Evolutionary conservation across 257 asterid genomes (phyloP).

Genomic region (Primulina tabacum): DNA sequence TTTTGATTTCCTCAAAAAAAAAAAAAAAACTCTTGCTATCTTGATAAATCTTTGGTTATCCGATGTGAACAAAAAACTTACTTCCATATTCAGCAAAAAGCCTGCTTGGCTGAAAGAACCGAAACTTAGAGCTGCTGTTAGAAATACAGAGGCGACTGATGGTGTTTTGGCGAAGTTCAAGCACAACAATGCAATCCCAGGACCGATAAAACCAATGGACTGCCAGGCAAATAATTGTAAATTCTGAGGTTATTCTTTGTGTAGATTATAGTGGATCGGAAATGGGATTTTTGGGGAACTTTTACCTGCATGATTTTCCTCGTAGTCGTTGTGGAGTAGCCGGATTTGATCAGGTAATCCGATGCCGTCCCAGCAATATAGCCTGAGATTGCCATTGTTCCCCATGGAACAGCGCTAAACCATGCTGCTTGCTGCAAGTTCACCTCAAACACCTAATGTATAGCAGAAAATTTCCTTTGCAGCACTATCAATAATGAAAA

Average conservation of each 20-base stretch:
- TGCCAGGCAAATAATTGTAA: neutral
- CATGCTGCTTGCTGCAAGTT: conserved; percentile 97
- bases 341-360: conserved; percentile 63
- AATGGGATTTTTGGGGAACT: neutral
- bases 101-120: neutral
- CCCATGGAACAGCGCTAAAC: conserved; percentile 99
- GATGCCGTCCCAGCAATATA: conserved; percentile 81
- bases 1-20: neutral
- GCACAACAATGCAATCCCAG: neutral
- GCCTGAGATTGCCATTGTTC: conserved; percentile 96
- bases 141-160: neutral
- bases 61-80: neutral
- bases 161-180: neutral
- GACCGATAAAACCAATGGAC: neutral
- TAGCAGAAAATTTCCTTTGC: neutral
- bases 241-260: neutral
- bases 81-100: neutral
- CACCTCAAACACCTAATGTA: conserved; percentile 65
- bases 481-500: neutral
- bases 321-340: conserved; percentile 63
- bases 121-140: neutral
- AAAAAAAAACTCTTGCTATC: no score
- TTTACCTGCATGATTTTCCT: conserved; percentile 92
- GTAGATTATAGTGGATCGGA: neutral
- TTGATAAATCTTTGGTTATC: neutral